Base-by-base conservation (phyloP, 1,284 basidiomycete genomes). In the Ceratorhiza oryzae-sativae region DNA sequence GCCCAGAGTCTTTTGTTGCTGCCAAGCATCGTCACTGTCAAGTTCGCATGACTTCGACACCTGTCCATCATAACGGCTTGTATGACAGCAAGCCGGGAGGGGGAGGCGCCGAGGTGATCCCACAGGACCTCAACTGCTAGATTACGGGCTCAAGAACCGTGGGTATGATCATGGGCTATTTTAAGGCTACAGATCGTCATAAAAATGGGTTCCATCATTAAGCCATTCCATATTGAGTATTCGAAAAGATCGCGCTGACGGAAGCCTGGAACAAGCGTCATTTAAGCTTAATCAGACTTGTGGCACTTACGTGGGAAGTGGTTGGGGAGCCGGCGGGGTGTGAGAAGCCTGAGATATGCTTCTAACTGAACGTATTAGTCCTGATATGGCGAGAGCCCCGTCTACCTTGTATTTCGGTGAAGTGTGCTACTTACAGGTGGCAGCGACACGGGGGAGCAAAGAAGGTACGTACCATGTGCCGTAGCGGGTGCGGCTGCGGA, bases 321-420 rank as follows among this genome's bases (percentile, higher is more conserved):
- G 10, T 55, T 32, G 51, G 27, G 51, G 34, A 55, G 51, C 51
- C 51, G 51, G 51, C 51, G 51, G 30, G 10, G 12, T 51, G 51
- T 10, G 51, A 55, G 51, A 32, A 45, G 51, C 30, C 3, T n/a
- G n/a, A n/a, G n/a, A n/a, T n/a, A n/a, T n/a, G n/a, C n/a, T n/a
- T n/a, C n/a, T n/a, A n/a, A n/a, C n/a, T n/a, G n/a, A n/a, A n/a
- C n/a, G n/a, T n/a, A n/a, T n/a, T n/a, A n/a, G n/a, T n/a, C n/a
- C n/a, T n/a, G n/a, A n/a, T n/a, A n/a, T n/a, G n/a, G n/a, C n/a
- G n/a, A n/a, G n/a, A n/a, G n/a, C n/a, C 4, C 48, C 25, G 8
- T 25, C 8, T 18, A 27, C 34, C 13, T 45, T 45, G 6, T 45
- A 6, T 39, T 39, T 39, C 36, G n/a, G 36, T 39, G 36, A 39